Evolutionary conservation across 352 stramenopile species (phyloP), one percentile per base, ranked within the genome.

Genomic region (Pythium utonaiense): DNA sequence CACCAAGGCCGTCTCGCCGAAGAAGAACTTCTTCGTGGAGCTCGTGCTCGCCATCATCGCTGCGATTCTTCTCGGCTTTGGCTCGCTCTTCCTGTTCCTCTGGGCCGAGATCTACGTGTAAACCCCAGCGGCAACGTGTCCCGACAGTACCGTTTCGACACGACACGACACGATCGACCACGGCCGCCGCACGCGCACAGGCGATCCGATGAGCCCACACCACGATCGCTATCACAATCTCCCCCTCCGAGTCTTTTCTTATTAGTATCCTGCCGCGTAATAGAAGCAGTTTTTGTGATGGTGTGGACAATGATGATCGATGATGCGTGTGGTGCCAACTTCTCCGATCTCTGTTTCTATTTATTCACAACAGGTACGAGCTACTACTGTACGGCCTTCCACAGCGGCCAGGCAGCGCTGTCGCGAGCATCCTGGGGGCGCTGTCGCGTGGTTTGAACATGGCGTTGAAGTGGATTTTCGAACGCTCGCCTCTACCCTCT

Each of bases 31-130:
- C 19, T 25, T 86, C 24, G 58, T 79, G n/a, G 86, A 95, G 70
- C 55, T 92, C 36, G 55, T 85, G 25, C 57, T 91, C 36, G 81
- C 83, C 9, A 57, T 89, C 48, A 74, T 92, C 50, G 75, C 83
- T 0, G 78, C 86, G 24, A 62, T 92, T 58, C 73, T 95, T 30
- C 69, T 95, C 21, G 86, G 86, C 33, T 91, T 89, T 60, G 83
- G 83, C 62, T 80, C 86, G 57, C 78, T 95, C 30, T 95, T 95
- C 64, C 74, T 95, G 55, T 90, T 95, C 67, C 77, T 95, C 16
- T 95, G 83, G 86, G 83, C 81, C 49, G 86, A 92, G 69, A 86
- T 95, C 73, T 95, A 95, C 78, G 83, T 93, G 62, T 95, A 80
- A 75, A 47, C 17, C 8, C 6, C 40, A 12, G 10, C 40, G 0